A percentile compares a stretch with the other conserved stretches of the same genome.
Conservation (phyloP, 768 basidiomycete genomes). For the Phylloporus sp. region DNA sequence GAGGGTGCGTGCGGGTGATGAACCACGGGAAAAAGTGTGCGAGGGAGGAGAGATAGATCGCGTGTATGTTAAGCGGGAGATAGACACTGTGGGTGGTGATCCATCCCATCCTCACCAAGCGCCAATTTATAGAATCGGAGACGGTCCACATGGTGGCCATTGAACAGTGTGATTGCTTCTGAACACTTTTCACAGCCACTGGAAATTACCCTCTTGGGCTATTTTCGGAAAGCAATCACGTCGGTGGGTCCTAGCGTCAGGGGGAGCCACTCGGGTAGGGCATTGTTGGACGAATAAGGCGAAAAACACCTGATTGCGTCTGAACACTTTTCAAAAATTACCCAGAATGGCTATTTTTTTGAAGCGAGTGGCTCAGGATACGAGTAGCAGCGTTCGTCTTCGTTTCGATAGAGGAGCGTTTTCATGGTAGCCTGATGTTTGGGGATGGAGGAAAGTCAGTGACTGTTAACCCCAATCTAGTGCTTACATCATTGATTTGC, state of each 20-base stretch:
- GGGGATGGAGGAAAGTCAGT: background rate
- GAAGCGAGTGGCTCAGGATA: constrained; percentile 11
- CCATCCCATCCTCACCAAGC: background rate
- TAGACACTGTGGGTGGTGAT: constrained; percentile 1
- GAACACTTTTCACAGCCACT: constrained; percentile 20
- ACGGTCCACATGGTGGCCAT: constrained; percentile 12
- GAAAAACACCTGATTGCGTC: constrained; percentile 22
- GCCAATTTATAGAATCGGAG: constrained; percentile 15
- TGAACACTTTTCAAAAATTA: constrained; percentile 12
- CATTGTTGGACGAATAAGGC: background rate
- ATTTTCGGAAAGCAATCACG: constrained; percentile 17
- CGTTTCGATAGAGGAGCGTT: background rate
- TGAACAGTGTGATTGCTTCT: constrained; percentile 23
- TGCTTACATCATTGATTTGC: constrained; percentile 5
- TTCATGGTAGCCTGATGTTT: background rate
- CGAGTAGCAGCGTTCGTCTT: background rate
- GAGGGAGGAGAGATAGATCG: background rate
- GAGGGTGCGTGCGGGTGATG: background rate
- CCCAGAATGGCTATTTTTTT: background rate
- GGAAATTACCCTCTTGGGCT: constrained; percentile 17
- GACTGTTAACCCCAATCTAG: constrained; percentile 2
- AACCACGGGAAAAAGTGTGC: background rate
- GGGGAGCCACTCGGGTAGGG: constrained; percentile 15
- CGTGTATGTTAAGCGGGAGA: background rate
- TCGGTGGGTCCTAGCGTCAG: constrained; percentile 11